phyloP scores from a whole-genome alignment of 164 flowering plant genomes.

The Liquidambar formosana region DNA sequence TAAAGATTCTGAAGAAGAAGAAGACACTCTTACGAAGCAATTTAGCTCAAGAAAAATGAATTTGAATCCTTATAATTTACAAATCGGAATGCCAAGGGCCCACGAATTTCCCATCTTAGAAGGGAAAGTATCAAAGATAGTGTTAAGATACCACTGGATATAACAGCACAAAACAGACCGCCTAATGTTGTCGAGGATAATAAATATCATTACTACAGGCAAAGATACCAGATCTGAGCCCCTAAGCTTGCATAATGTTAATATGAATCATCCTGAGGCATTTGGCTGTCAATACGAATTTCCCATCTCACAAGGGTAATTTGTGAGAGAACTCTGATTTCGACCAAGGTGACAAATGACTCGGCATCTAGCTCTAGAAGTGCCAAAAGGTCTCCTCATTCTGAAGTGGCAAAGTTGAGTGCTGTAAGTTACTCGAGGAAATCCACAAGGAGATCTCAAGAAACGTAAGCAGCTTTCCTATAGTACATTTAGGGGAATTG shows the following conservation, averaged over 20 bases:
- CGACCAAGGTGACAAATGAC: slow-evolving; percentile 20
- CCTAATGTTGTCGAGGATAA: slow-evolving; percentile 8
- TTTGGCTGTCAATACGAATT: slow-evolving; percentile 12
- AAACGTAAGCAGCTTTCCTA: slow-evolving; percentile 21
- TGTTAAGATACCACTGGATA: slow-evolving; percentile 11
- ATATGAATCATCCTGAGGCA: slow-evolving; percentile 13
- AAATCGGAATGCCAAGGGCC: slow-evolving; percentile 18
- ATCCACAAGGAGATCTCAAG: slow-evolving; percentile 31
- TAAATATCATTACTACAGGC: slow-evolving; percentile 19
- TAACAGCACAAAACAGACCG: slow-evolving; percentile 17
- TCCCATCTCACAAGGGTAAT: no score
- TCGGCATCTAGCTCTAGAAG: slow-evolving; percentile 21
- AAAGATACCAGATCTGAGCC: slow-evolving; percentile 22
- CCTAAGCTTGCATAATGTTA: slow-evolving; percentile 13
- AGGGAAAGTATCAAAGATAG: slow-evolving; percentile 22
- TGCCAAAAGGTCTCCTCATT: slow-evolving; percentile 27
- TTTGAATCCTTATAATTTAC: slow-evolving; percentile 31
- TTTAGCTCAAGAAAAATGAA: slow-evolving; percentile 14
- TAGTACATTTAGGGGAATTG: slow-evolving; percentile 10
- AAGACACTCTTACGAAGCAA: slow-evolving; percentile 20
- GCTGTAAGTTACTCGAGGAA: slow-evolving; percentile 39
- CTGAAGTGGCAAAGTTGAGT: slow-evolving; percentile 26
- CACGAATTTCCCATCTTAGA: slow-evolving; percentile 21
- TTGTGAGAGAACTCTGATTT: slow-evolving; percentile 17
- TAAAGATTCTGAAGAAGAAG: slow-evolving; percentile 91